Conservation (phyloP, 2,329 filamentous ascomycete genomes). For the Aspergillus unguis region DNA sequence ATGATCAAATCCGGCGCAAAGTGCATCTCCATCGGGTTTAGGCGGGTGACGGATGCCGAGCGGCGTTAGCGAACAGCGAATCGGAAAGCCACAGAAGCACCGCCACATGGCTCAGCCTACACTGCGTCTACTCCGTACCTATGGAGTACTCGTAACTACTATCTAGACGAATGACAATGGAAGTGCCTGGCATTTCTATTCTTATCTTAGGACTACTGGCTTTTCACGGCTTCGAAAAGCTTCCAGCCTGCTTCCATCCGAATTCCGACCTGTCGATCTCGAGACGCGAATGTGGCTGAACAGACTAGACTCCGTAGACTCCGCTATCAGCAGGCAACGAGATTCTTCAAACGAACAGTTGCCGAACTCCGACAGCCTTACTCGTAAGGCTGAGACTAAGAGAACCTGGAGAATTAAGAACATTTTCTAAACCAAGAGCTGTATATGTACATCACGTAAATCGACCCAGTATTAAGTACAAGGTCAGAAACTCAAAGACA, state of each 20-base stretch:
- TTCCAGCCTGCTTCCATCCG: slow-evolving; percentile 1
- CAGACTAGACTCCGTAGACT: background rate
- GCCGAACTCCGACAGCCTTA: slow-evolving; percentile 7
- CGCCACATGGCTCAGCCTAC: slow-evolving; percentile 4
- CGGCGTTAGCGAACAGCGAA: too few species aligned
- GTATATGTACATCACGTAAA: slow-evolving; percentile 14
- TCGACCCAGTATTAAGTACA: slow-evolving; percentile 11
- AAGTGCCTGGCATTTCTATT: slow-evolving; percentile 1
- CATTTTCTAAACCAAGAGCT: slow-evolving; percentile 3
- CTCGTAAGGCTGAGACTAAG: too few species aligned
- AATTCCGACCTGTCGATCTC: background rate
- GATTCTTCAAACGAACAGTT: background rate
- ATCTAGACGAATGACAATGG: background rate
- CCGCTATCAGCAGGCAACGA: slow-evolving; percentile 3
- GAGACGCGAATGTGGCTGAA: background rate
- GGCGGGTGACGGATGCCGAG: slow-evolving; percentile 1
- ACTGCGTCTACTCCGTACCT: too few species aligned
- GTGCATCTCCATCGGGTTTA: background rate
- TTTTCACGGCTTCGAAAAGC: background rate
- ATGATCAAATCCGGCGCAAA: background rate
- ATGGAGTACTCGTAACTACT: too few species aligned
- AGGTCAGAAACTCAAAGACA: slow-evolving; percentile 9
- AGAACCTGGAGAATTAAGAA: too few species aligned
- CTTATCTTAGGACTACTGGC: background rate
- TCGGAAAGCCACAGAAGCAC: background rate